Evolutionary conservation across 345 rosid species (phyloP).

Genomic region (Lumnitzera littorea): DNA sequence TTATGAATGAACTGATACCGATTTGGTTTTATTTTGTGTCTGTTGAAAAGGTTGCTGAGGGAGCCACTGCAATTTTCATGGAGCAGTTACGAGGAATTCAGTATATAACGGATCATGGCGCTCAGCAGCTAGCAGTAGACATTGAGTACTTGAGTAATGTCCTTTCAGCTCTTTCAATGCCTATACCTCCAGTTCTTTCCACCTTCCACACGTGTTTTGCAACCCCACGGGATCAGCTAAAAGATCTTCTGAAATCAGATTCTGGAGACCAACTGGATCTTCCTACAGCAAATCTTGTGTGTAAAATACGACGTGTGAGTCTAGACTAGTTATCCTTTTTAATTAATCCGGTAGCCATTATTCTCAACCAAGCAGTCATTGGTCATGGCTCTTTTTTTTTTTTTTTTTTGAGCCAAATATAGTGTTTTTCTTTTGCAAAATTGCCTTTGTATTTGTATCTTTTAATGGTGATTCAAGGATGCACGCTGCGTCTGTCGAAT

Average conservation of each 20-base stretch:
- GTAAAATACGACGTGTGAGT: constrained; percentile 72
- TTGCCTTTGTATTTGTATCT: too few relatives aligned
- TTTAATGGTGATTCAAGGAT: too few relatives aligned
- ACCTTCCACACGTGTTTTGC: constrained; percentile 85
- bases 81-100: constrained; percentile 94
- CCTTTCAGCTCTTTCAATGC: constrained; percentile 89
- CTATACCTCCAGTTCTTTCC: constrained; percentile 61
- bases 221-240: constrained; percentile 73
- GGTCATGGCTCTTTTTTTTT: too few relatives aligned
- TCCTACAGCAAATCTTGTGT: constrained; percentile 77
- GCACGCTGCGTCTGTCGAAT: too few relatives aligned
- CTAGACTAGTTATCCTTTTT: constrained; percentile 37
- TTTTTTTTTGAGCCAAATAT: too few relatives aligned
- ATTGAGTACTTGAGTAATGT: constrained; percentile 94
- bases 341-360: too few relatives aligned
- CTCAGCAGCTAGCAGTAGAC: constrained; percentile 81
- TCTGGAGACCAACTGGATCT: constrained; percentile 68
- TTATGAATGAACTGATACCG: background rate
- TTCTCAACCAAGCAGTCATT: too few relatives aligned
- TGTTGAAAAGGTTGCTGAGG: constrained; percentile 72
- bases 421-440: too few relatives aligned
- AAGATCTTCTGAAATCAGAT: constrained; percentile 59
- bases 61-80: constrained; percentile 84
- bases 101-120: constrained; percentile 82
- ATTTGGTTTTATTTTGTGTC: constrained; percentile 2